Base-by-base conservation (phyloP, 1,139 yeast genomes). In the Candida buenavistaensis region DNA sequence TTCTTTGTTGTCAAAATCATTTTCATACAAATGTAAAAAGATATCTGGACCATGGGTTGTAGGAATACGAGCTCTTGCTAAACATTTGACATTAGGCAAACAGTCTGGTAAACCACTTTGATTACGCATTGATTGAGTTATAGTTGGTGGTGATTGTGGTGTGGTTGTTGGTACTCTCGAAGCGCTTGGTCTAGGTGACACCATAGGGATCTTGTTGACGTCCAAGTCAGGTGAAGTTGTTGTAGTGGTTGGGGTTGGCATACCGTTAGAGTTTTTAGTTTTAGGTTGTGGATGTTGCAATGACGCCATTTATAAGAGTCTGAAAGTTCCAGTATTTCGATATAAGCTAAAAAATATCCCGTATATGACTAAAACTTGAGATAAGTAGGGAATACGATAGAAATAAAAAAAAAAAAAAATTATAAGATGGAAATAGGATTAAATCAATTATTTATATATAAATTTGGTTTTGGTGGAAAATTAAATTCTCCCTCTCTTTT, bases 41-140 rank as follows among this genome's bases (percentile, higher is more conserved):
- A 90, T 88, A 52, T 94, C 98, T 2, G 95, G 90, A 4, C 96
- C 95, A 37, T 80, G 79, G 1, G 94, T 86, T n/a, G 96, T 88
- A 29, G 96, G 96, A 42, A 89, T 88, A 41, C 96, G 68, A 2
- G 97, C 98, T 39, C 97, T 68, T 3, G 96, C 96, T 41, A 88
- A 76, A 59, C 98, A 92, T 51, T 74, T 73, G n/a, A 92, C 97
- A 22, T 55, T 46, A 2, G 97, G 97, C 41, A 62, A 52, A 3
- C 31, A 43, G 28, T 57, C 63, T 9, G 62, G 64, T 23, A 61
- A 47, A 13, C 64, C 64, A 17, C 43, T 32, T 10, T 37, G 35
- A 26, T 45, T 36, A 23, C 47, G 39, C 28, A 39, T 39, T 12
- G 39, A 46, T 31, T 45, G 44, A 7, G 46, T 31, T 20, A 43